Percentiles rank a stretch among this genome's conserved stretches.
phyloP scores from a whole-genome alignment of 768 basidiomycete genomes.

The Hygrophoropsis aurantiaca region DNA sequence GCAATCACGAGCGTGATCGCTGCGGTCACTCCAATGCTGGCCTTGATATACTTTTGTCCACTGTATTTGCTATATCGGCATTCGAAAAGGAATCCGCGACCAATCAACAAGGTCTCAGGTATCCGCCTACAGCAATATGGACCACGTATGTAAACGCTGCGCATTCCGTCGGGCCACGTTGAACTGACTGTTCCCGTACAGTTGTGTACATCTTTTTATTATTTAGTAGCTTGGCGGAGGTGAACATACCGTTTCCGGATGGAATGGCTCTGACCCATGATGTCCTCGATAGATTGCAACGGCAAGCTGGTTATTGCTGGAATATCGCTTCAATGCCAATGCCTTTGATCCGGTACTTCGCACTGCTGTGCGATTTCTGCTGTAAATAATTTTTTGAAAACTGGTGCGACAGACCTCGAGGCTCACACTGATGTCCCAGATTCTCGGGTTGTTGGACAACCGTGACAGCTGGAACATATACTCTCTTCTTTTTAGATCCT shows the following conservation, averaged over 20 bases:
- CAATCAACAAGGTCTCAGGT: conserved; percentile 51
- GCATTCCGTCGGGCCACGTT: neutral
- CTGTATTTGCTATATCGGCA: conserved; percentile 51
- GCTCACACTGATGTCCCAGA: conserved; percentile 29
- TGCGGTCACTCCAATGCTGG: conserved; percentile 33
- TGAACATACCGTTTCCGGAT: conserved; percentile 13
- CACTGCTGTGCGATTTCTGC: conserved; percentile 43
- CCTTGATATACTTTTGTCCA: conserved; percentile 48
- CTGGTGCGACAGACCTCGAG: neutral
- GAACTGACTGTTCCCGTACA: conserved; percentile 27
- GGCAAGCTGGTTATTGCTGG: conserved; percentile 58
- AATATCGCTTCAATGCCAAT: conserved; percentile 53
- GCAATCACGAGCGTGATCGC: conserved; percentile 36
- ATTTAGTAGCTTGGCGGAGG: conserved; percentile 47
- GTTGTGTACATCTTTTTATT: conserved; percentile 55
- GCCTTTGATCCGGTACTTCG: conserved; percentile 47
- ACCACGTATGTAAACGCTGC: conserved; percentile 41
- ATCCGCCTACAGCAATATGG: conserved; percentile 48
- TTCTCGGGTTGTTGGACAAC: conserved; percentile 63
- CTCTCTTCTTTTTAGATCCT: conserved; percentile 62
- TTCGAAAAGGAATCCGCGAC: conserved; percentile 43
- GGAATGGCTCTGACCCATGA: conserved; percentile 6
- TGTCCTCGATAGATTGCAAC: conserved; percentile 42
- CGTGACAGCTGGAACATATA: conserved; percentile 49
- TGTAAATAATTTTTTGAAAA: conserved; percentile 38